phyloP scores from a whole-genome alignment of 371 early-diverging fungal species.

The Apophysomyces ossiformis region DNA sequence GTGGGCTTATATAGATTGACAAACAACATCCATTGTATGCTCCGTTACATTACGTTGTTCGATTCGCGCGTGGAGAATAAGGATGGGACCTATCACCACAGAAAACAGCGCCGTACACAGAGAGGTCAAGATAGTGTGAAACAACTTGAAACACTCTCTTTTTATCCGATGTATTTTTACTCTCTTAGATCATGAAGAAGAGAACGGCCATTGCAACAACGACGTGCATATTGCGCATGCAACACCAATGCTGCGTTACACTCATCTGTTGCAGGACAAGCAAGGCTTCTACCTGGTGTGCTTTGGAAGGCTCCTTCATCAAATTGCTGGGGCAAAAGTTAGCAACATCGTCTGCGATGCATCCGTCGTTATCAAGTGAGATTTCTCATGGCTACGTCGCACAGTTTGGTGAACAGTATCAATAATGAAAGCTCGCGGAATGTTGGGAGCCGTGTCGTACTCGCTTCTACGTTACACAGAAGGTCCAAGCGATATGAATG shows the following conservation, averaged over 20 bases:
- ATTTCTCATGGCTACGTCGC: not conserved
- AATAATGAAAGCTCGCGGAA: not conserved
- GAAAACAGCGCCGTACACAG: not conserved
- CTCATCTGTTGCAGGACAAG: slow-evolving; percentile 1
- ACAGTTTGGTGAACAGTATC: not conserved
- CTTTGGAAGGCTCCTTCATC: slow-evolving; percentile 14
- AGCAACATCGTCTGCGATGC: slow-evolving; percentile 11
- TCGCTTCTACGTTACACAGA: slow-evolving; percentile 19
- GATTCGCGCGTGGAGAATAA: slow-evolving; percentile 2
- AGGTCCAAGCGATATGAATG: slow-evolving; percentile 13
- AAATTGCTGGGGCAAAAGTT: slow-evolving; percentile 10
- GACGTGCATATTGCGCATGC: not conserved
- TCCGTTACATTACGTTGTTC: slow-evolving; percentile 17
- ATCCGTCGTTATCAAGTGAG: not conserved
- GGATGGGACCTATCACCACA: slow-evolving; percentile 1
- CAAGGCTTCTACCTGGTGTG: not conserved
- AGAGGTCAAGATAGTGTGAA: not conserved
- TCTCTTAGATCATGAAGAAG: too few relatives aligned
- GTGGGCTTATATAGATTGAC: slow-evolving; percentile 2
- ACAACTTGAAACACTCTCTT: too few relatives aligned
- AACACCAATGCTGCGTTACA: slow-evolving; percentile 13
- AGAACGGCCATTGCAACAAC: not conserved
- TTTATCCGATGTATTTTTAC: too few relatives aligned
- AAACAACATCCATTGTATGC: slow-evolving; percentile 16
- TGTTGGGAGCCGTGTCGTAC: not conserved